Conservation (phyloP, 345 rosid species). For the Bretschneidera sinensis region DNA sequence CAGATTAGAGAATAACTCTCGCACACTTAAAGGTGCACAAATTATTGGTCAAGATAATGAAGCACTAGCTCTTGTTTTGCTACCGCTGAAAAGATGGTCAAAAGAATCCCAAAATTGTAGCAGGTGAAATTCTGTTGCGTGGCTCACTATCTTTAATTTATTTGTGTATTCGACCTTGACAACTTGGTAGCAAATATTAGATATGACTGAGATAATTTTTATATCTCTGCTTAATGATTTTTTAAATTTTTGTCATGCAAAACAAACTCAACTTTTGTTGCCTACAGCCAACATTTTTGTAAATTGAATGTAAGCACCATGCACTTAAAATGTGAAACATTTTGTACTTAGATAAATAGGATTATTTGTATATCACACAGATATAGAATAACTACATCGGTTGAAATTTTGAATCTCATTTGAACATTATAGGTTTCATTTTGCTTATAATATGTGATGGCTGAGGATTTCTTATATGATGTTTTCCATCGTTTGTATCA, state of each 20-base stretch:
- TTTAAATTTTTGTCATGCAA: background rate
- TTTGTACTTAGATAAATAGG: background rate
- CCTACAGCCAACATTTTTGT: no score
- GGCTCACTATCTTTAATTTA: background rate
- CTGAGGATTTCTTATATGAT: background rate
- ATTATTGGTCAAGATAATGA: constrained; percentile 68
- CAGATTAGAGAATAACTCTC: constrained; percentile 72
- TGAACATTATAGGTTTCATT: background rate
- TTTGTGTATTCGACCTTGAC: background rate
- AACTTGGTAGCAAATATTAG: background rate
- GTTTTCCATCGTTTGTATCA: background rate
- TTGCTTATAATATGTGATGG: background rate
- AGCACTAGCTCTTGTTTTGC: constrained; percentile 51
- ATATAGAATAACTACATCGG: background rate
- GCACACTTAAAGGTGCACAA: constrained; percentile 87
- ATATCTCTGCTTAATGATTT: background rate
- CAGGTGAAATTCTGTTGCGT: constrained; percentile 37
- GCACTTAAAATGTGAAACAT: background rate
- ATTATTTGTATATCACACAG: no score
- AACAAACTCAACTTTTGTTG: no score
- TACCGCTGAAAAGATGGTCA: constrained; percentile 71
- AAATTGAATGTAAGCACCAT: background rate
- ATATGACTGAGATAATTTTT: background rate
- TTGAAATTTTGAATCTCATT: background rate
- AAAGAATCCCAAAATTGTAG: constrained; percentile 46